Percentiles rank a stretch among this genome's conserved stretches.
phyloP scores from a whole-genome alignment of 306 rosid species.

The Abrus precatorius region DNA sequence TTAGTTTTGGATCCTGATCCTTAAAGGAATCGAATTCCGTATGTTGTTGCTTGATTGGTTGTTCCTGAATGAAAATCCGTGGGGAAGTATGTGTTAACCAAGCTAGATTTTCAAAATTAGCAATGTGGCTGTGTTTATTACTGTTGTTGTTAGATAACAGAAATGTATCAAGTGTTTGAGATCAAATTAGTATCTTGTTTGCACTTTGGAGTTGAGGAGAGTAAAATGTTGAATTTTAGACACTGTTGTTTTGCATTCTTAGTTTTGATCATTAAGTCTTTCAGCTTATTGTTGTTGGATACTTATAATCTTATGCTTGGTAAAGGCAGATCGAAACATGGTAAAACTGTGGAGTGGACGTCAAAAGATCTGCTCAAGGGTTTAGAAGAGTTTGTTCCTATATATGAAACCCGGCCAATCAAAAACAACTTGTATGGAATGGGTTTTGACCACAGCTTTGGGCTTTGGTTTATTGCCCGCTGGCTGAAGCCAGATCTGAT shows the following conservation, averaged over 20 bases:
- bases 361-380: conserved; percentile 89
- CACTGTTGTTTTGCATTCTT: conserved; percentile 39
- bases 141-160: neutral
- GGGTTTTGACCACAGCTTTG: conserved; percentile 99
- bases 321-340: conserved; percentile 99
- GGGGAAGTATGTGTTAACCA: neutral
- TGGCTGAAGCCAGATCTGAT: conserved; percentile 95
- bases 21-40: neutral
- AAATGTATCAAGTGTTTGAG: neutral
- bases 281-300: conserved; percentile 50
- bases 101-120: conserved; percentile 1
- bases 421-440: conserved; percentile 89
- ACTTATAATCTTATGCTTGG: conserved; percentile 82
- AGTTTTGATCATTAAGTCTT: conserved; percentile 17
- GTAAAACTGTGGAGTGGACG: conserved; percentile 94
- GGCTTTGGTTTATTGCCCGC: conserved; percentile 93
- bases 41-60: neutral
- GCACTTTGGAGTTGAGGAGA: neutral
- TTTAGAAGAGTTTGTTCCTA: conserved; percentile 88
- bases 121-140: neutral
- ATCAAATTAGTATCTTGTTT: neutral
- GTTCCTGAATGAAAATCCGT: neutral
- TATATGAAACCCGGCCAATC: conserved; percentile 92
- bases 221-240: conserved; percentile 22
- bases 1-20: conserved; percentile 37